These are phyloP conservation scores for Ophiostoma populinum DNA, from an alignment of 2,329 filamentous ascomycete species.

Conservation along the genomic window DNA sequence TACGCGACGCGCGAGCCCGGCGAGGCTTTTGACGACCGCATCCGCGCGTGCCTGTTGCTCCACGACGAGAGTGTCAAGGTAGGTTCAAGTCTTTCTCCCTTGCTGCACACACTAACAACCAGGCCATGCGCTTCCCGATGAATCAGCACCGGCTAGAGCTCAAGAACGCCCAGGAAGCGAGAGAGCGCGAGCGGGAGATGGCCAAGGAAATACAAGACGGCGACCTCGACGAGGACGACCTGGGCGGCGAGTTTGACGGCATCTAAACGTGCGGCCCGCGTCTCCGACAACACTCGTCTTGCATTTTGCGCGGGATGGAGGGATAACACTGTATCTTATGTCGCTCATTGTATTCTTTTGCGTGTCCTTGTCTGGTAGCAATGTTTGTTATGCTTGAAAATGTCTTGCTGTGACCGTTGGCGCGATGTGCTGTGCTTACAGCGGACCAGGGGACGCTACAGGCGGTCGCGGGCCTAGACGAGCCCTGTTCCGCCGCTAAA, in stretches of 20 bases:
- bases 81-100: constrained; percentile 17
- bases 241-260: constrained; percentile 88
- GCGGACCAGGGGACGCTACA: no score
- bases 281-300: no score
- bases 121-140: constrained; percentile 99
- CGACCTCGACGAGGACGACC: constrained; percentile 90
- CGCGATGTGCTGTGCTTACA: no score
- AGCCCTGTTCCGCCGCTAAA: no score
- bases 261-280: no score
- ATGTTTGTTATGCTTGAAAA: no score
- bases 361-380: no score
- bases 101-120: constrained; percentile 14
- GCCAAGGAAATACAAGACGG: constrained; percentile 98
- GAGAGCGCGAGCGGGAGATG: constrained; percentile 88
- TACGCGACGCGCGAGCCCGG: constrained; percentile 92
- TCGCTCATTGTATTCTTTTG: no score
- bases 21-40: constrained; percentile 95
- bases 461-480: no score
- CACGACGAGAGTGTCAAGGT: constrained; percentile 98
- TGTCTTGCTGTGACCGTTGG: no score
- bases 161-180: constrained; percentile 96
- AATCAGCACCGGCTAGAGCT: constrained; percentile 95
- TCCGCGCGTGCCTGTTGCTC: constrained; percentile 73
- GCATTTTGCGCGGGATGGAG: no score
- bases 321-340: no score